phyloP scores from a whole-genome alignment of 129 eudicot genomes.

The Centrapalus pauciflorus region DNA sequence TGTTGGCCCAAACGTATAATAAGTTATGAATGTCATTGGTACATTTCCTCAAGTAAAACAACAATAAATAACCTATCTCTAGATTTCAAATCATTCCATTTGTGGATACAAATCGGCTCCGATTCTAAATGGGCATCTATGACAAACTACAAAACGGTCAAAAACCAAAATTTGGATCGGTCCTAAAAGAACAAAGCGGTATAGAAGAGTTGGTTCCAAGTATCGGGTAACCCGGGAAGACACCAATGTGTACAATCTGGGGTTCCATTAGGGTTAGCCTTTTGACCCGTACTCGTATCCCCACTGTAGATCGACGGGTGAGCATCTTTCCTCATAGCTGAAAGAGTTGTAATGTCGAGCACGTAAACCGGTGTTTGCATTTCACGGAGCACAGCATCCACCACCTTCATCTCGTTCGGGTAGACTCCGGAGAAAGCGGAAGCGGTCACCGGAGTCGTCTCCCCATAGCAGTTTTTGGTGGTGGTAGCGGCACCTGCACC shows the following conservation, averaged over 20 bases:
- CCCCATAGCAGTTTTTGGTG: constrained; percentile 73
- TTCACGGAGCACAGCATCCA: constrained; percentile 45
- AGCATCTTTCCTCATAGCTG: constrained; percentile 88
- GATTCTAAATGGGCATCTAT: constrained; percentile 12
- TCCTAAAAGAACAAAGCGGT: constrained; percentile 54
- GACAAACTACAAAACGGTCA: constrained; percentile 5
- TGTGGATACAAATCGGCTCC: no score
- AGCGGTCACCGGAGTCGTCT: constrained; percentile 59
- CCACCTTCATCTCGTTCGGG: constrained; percentile 63
- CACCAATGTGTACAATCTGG: constrained; percentile 98
- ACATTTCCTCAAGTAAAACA: constrained; percentile 18
- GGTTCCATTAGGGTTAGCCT: constrained; percentile 66
- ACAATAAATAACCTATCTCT: constrained; percentile 25
- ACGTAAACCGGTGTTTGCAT: constrained; percentile 66
- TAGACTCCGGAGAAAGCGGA: constrained; percentile 42
- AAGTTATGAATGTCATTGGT: constrained; percentile 12
- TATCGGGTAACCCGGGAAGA: constrained; percentile 93
- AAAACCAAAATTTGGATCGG: background rate
- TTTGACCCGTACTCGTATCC: constrained; percentile 57
- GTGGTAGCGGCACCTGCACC: constrained; percentile 33
- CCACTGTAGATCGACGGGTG: constrained; percentile 94
- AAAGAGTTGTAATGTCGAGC: constrained; percentile 74
- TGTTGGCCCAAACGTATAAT: no score
- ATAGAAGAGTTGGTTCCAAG: constrained; percentile 93
- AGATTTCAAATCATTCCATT: background rate